phyloP scores from a whole-genome alignment of 2,329 filamentous ascomycete species.

The Colletotrichum orbiculare region DNA sequence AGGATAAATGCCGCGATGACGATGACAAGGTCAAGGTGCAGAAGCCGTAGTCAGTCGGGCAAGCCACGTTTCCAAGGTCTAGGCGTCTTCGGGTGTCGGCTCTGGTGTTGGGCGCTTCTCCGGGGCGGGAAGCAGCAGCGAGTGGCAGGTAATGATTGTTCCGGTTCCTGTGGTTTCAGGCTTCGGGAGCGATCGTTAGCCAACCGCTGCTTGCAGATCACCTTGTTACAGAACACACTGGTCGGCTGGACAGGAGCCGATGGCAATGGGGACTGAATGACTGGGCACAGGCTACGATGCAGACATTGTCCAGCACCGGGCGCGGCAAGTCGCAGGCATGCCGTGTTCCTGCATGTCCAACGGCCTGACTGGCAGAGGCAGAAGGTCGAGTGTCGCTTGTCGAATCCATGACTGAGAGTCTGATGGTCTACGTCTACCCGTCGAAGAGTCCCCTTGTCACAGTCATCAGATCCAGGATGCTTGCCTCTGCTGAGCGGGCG shows the following conservation, averaged over 20 bases:
- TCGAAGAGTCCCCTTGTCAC: not conserved
- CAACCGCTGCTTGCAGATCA: not conserved
- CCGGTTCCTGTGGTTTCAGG: constrained; percentile 17
- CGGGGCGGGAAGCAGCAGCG: not conserved
- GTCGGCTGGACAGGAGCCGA: not conserved
- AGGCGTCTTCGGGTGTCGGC: not conserved
- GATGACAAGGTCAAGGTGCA: not conserved
- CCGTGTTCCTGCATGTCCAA: constrained; percentile 19
- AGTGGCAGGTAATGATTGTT: not conserved
- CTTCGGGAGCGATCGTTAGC: not conserved
- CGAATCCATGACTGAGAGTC: constrained; percentile 22
- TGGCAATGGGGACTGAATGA: not conserved
- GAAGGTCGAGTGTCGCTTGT: constrained; percentile 7
- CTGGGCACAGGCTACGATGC: not conserved
- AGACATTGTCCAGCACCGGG: not conserved
- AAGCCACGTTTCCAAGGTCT: constrained; percentile 12
- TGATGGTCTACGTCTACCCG: constrained; percentile 2
- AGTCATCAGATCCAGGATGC: not conserved
- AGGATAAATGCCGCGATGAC: not conserved
- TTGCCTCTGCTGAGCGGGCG: no score
- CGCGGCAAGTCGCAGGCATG: not conserved
- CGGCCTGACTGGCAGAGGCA: constrained; percentile 6
- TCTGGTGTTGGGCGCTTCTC: constrained; percentile 12
- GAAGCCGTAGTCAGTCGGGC: constrained; percentile 6
- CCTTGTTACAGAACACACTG: not conserved